Evolutionary conservation across 2,329 filamentous ascomycete genomes (phyloP), one percentile per base, ranked within the genome.

Genomic region (Curvularia spicifera): DNA sequence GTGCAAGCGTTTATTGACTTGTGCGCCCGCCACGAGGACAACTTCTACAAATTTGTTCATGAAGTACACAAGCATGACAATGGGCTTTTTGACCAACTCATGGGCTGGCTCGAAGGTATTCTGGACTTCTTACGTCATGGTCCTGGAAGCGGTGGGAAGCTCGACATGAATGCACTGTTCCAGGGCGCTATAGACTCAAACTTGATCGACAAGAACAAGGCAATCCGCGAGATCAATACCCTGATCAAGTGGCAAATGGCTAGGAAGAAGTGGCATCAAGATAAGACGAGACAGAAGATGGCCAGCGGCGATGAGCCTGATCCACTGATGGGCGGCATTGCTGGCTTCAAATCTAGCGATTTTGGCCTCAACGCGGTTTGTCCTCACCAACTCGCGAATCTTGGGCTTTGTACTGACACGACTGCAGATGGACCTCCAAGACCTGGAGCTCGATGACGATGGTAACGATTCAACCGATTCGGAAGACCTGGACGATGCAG

Each of bases 231-330:
- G 79, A 93, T 98, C 71, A 87, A 98, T 71, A 81, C 85, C 29
- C 82, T 99, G 49, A 95, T 99, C 67, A 84, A 89, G 47, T 99
- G 95, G 95, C 95, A 99, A 77, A 91, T 93, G 74, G 91, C 91
- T 42, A 84, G 95, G 54, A 98, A 99, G 84, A 94, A 94, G 79
- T 99, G 95, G 95, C 95, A 99, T 75, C 88, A 94, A 60, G 92
- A 96, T 79, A 99, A 99, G 83, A 99, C 95, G 8, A 83, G 93
- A 53, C 95, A 98, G 80, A 99, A 99, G 84, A 98, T 99, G 95
- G 95, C 95, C 0, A 93, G 92, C 3, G 82, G 75, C 6, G 82
- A 82, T 5, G 80, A 81, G 37, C 74, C 75, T 9, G 81, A 79
- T 51, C 77, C 69, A 33, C 60, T 72, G 26, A 61, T 78, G 9